These are phyloP conservation scores for Harrya chromipes DNA, from an alignment of 768 basidiomycete genomes.

Conservation along the genomic window DNA sequence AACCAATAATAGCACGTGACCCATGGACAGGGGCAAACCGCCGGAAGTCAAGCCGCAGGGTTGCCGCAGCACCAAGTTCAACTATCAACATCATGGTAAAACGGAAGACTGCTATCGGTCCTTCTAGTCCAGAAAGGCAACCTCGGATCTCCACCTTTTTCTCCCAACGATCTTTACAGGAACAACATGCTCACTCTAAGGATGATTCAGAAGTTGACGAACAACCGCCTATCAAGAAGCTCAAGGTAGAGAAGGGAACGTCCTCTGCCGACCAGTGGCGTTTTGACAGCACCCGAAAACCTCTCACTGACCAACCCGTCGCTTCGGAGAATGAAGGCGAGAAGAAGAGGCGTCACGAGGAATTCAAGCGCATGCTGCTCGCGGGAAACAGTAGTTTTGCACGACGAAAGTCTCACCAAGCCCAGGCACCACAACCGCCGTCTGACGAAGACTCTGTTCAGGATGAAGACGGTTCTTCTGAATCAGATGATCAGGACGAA, in stretches of 20 bases:
- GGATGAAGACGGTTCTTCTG: constrained; percentile 26
- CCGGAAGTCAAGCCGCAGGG: no score
- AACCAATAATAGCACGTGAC: constrained; percentile 24
- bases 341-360: constrained; percentile 43
- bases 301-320: background rate
- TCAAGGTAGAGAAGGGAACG: constrained; percentile 20
- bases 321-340: constrained; percentile 36
- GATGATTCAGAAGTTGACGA: constrained; percentile 31
- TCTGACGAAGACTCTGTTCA: constrained; percentile 22
- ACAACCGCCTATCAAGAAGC: constrained; percentile 29
- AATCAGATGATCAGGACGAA: constrained; percentile 43
- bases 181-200: constrained; percentile 29
- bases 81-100: constrained; percentile 12
- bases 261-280: constrained; percentile 41
- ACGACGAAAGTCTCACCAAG: constrained; percentile 11
- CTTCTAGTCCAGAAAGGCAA: constrained; percentile 25
- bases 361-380: constrained; percentile 54
- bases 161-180: constrained; percentile 15
- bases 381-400: constrained; percentile 41
- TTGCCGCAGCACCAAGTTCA: no score
- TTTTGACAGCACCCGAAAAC: constrained; percentile 33
- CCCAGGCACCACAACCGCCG: constrained; percentile 15
- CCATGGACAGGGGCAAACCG: background rate
- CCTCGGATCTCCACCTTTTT: constrained; percentile 45
- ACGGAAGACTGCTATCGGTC: constrained; percentile 6